These are phyloP conservation scores for Rhododendron molle DNA, from an alignment of 148 eudicot species.

Conservation along the genomic window DNA sequence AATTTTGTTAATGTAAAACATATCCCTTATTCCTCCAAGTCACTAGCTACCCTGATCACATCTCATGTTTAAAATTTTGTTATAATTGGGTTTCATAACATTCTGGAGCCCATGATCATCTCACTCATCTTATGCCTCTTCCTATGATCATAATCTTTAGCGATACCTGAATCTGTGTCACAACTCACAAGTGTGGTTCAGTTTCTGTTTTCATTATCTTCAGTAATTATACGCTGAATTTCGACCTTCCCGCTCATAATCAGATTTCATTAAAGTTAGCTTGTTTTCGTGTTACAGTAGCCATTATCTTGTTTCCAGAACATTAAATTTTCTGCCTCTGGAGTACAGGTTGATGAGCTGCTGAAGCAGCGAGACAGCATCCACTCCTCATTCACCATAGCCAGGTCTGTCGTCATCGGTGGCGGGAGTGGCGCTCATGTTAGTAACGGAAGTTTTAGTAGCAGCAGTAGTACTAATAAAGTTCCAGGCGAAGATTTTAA, in stretches of 20 bases:
- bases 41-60: neutral
- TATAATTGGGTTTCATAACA: neutral
- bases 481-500: conserved; percentile 49
- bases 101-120: neutral
- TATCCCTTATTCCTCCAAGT: neutral
- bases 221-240: neutral
- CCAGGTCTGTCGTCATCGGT: conserved; percentile 30
- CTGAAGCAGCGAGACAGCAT: conserved; percentile 78
- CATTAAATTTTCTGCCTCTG: conserved; percentile 8
- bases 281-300: neutral
- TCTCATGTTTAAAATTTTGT: neutral
- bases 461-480: conserved; percentile 74
- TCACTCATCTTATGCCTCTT: neutral
- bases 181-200: neutral
- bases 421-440: conserved; percentile 4
- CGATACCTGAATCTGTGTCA: neutral
- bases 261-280: neutral
- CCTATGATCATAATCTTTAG: neutral
- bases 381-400: conserved; percentile 76
- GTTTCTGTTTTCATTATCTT: neutral
- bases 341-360: conserved; percentile 84
- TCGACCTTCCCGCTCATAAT: neutral
- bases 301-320: neutral
- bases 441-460: conserved; percentile 8
- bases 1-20: neutral